Evolutionary conservation across 305 asterid species (phyloP).

Genomic region (Nicotiana rustica): DNA sequence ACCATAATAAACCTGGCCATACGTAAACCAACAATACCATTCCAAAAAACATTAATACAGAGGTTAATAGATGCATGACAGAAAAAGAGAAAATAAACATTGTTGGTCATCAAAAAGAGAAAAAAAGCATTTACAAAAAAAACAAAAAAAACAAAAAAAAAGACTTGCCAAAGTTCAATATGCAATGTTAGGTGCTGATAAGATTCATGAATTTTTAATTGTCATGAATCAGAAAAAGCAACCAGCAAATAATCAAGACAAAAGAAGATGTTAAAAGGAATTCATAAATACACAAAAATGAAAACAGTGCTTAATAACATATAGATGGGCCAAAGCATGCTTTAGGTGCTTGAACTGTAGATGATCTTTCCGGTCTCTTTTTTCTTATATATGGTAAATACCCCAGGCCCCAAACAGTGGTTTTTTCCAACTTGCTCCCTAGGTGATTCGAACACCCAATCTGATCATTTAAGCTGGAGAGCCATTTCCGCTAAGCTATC

Average conservation of each 20-base stretch:
- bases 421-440: slow-evolving; percentile 1
- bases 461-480: slow-evolving; percentile 1
- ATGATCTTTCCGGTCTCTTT: not conserved
- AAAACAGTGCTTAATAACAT: not conserved
- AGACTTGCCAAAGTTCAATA: not conserved
- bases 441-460: not conserved
- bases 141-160: not conserved
- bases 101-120: not conserved
- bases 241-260: not conserved
- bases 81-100: not conserved
- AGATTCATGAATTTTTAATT: slow-evolving; percentile 17
- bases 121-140: not conserved
- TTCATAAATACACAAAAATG: slow-evolving; percentile 1
- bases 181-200: slow-evolving; percentile 11
- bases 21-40: slow-evolving; percentile 21
- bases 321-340: slow-evolving; percentile 18
- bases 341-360: slow-evolving; percentile 3
- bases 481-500: slow-evolving; percentile 12
- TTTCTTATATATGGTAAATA: not conserved
- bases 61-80: slow-evolving; percentile 18
- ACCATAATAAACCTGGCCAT: slow-evolving; percentile 76
- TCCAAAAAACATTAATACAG: not conserved
- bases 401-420: not conserved
- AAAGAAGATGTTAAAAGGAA: not conserved
- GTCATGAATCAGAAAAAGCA: slow-evolving; percentile 16